Base-by-base conservation (phyloP, 2,329 filamentous ascomycete genomes). In the Macroventuria anomochaeta region DNA sequence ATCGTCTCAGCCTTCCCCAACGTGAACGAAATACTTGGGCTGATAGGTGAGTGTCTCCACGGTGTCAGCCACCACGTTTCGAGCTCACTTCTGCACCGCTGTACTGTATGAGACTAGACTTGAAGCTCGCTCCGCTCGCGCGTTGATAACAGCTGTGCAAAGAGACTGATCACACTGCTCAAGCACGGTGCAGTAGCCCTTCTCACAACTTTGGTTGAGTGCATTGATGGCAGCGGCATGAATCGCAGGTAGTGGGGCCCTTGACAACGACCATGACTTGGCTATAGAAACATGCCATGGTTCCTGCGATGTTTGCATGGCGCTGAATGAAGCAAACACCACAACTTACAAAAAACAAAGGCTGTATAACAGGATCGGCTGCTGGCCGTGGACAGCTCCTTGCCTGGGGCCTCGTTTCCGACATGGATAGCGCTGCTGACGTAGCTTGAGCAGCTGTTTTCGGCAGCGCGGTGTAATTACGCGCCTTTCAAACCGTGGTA, bases 241-340 rank as follows among this genome's bases (percentile, higher is more conserved):
- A 54, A 49, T 54, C 51, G 51, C 44, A 23, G 50, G 12, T 20
- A 38, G 50, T 49, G 51, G 51, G 44, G 51, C 51, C 11, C 33
- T 39, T 33, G 51, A 48, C 51, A 49, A 49, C 51, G 18, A 38
- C 28, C 34, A 31, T 23, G 28, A 40, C 17, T 18, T 39, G 39
- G 18, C 21, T 15, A 38, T 25, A 33, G 26, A 15, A 33, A 53
- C 42, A 10, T 23, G 39, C 15, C 40, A 44, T 49, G 33, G 44
- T 44, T 49, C 28, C 40, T 44, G 33, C 28, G 2, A 37, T 38
- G 43, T 39, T 34, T 54, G 38, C 39, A 48, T 15, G 28, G 44
- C 33, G 10, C 8, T 6, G 13, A 40, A 18, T 40, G 17, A 49
- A 46, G 51, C 32, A 40, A 42, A 44, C 28, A 39, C 29, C 15